phyloP scores from a whole-genome alignment of 148 eudicot genomes.

The Rhododendron ferrugineum region DNA sequence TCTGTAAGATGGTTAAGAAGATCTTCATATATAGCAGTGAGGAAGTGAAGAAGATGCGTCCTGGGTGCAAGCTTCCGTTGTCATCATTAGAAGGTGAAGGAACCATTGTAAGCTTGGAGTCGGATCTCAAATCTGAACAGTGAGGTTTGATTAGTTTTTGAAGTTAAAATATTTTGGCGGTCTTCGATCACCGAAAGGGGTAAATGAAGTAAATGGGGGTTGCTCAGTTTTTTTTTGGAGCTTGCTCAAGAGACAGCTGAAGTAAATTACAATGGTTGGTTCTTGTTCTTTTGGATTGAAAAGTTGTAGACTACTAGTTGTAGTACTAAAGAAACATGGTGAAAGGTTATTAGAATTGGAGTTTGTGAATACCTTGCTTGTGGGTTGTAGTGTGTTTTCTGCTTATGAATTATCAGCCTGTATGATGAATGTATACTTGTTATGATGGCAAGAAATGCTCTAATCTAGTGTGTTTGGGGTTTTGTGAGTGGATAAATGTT shows the following conservation, averaged over 20 bases:
- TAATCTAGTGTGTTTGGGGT: background rate
- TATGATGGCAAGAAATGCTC: background rate
- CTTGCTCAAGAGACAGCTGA: conserved; percentile 13
- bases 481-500: background rate
- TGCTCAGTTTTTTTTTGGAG: conserved; percentile 16
- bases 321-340: conserved; percentile 1
- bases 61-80: conserved; percentile 34
- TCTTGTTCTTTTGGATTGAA: conserved; percentile 2
- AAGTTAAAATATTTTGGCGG: background rate
- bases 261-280: background rate
- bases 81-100: conserved; percentile 42
- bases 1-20: conserved; percentile 69
- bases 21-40: conserved; percentile 60
- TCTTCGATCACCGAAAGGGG: background rate
- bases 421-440: conserved; percentile 11
- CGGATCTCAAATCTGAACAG: conserved; percentile 36
- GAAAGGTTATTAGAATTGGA: conserved; percentile 11
- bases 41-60: conserved; percentile 74
- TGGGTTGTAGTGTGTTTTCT: conserved; percentile 11
- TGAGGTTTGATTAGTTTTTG: conserved; percentile 16
- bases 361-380: conserved; percentile 14
- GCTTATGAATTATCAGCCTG: conserved; percentile 15
- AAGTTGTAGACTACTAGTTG: background rate
- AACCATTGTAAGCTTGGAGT: conserved; percentile 33
- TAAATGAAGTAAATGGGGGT: background rate